Conservation (phyloP, 371 early-diverging fungal genomes). For the Amoeboaphelidium occidentale region DNA sequence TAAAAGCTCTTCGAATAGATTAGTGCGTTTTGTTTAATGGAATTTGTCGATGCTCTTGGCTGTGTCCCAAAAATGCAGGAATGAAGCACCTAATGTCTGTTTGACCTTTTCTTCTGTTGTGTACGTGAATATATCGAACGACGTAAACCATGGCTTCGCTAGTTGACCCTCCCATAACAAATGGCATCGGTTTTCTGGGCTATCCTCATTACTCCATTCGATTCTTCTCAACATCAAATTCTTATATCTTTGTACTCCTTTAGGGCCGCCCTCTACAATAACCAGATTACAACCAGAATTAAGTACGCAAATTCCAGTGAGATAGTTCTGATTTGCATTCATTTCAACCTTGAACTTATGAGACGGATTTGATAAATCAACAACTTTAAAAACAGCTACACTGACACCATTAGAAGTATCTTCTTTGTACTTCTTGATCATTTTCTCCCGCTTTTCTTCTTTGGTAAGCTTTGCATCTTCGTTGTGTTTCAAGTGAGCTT, state of each 20-base stretch:
- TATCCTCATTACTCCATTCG: too few species aligned
- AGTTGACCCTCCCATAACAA: too few species aligned
- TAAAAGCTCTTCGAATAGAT: slow-evolving; percentile 20
- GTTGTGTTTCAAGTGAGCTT: slow-evolving; percentile 51
- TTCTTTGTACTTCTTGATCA: slow-evolving; percentile 33
- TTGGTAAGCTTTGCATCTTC: slow-evolving; percentile 56
- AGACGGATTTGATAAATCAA: slow-evolving; percentile 32
- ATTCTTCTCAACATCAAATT: too few species aligned
- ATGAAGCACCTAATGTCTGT: too few species aligned
- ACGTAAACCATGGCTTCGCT: too few species aligned
- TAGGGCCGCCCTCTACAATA: slow-evolving; percentile 78
- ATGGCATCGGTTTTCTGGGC: too few species aligned
- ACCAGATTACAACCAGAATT: slow-evolving; percentile 41
- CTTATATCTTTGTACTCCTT: slow-evolving; percentile 67
- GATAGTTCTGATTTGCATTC: slow-evolving; percentile 56
- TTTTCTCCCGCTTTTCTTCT: slow-evolving; percentile 59
- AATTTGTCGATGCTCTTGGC: too few species aligned
- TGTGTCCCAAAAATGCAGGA: too few species aligned
- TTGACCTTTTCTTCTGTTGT: too few species aligned
- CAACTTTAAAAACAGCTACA: slow-evolving; percentile 48
- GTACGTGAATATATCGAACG: too few species aligned
- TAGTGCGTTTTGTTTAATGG: too few species aligned
- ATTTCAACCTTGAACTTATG: slow-evolving; percentile 61
- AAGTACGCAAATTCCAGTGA: slow-evolving; percentile 54
- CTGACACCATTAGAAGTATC: slow-evolving; percentile 37